These are phyloP conservation scores for Fusarium duplospermum DNA, from an alignment of 2,329 filamentous ascomycete genomes.

Conservation along the genomic window DNA sequence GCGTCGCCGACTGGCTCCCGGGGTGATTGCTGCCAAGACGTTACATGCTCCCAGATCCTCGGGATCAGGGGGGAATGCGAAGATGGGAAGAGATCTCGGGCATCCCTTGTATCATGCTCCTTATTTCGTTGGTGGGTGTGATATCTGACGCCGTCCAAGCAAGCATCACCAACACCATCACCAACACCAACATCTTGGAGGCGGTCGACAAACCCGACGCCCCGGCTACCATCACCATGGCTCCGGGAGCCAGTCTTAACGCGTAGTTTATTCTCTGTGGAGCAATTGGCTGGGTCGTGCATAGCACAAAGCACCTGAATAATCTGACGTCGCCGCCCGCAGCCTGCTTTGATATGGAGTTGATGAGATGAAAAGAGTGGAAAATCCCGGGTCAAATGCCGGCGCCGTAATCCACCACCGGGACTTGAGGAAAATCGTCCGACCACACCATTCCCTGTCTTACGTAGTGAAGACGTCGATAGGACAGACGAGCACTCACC, in stretches of 20 bases:
- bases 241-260: constrained; percentile 7
- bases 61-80: constrained; percentile 2
- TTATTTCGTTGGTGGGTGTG: background rate
- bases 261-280: background rate
- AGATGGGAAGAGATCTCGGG: constrained; percentile 1
- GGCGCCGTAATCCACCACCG: background rate
- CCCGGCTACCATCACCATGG: constrained; percentile 28
- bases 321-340: background rate
- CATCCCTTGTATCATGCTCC: background rate
- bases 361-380: constrained; percentile 3
- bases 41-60: constrained; percentile 9
- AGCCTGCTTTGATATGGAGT: background rate
- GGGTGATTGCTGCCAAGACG: background rate
- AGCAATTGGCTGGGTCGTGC: background rate
- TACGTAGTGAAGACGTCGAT: background rate
- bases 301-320: background rate
- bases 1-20: background rate
- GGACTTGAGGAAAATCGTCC: background rate
- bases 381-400: constrained; percentile 8
- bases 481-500: background rate
- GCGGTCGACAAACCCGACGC: background rate
- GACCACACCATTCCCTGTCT: background rate
- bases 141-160: background rate
- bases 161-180: background rate
- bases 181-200: background rate